phyloP scores from a whole-genome alignment of 805 yeast genomes.

The Candida caryicola region DNA sequence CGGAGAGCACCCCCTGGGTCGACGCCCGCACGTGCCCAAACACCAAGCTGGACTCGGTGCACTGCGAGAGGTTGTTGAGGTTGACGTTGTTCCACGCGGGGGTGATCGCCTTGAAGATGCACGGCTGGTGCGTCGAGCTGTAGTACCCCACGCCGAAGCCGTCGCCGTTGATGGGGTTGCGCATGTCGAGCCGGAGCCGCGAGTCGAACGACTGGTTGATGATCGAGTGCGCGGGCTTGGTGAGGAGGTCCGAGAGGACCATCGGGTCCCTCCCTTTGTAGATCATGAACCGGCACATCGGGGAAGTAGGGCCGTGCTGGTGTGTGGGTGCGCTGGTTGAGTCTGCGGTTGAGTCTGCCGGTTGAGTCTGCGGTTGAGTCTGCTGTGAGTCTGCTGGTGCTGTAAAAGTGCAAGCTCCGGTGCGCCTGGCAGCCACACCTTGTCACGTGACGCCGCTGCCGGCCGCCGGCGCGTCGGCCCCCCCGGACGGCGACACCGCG shows the following conservation, averaged over 20 bases:
- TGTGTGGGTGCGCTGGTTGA: no score
- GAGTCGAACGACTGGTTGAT: constrained; percentile 95
- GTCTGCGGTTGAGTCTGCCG: no score
- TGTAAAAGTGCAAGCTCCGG: no score
- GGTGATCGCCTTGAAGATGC: constrained; percentile 91
- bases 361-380: no score
- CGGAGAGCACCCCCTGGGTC: constrained; percentile 90
- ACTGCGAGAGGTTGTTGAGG: constrained; percentile 77
- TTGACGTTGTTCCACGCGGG: constrained; percentile 98
- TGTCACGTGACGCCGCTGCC: no score
- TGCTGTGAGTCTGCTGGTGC: no score
- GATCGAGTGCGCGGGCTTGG: constrained; percentile 95
- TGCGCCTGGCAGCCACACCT: no score
- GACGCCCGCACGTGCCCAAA: constrained; percentile 97
- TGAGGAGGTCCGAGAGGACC: constrained; percentile 77
- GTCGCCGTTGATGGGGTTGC: constrained; percentile 95
- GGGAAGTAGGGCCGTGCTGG: no score
- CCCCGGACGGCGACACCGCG: neutral
- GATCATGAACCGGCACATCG: constrained; percentile 92
- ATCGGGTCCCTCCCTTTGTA: constrained; percentile 90
- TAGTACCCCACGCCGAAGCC: constrained; percentile 98
- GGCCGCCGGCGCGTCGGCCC: no score
- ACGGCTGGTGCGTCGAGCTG: constrained; percentile 61
- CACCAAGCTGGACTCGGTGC: constrained; percentile 78
- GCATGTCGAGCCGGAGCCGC: constrained; percentile 77